Percentiles rank a stretch among this genome's conserved stretches.
These are phyloP conservation scores for Actinidia arguta DNA, from an alignment of 179 eudicot genomes.

Conservation along the genomic window DNA sequence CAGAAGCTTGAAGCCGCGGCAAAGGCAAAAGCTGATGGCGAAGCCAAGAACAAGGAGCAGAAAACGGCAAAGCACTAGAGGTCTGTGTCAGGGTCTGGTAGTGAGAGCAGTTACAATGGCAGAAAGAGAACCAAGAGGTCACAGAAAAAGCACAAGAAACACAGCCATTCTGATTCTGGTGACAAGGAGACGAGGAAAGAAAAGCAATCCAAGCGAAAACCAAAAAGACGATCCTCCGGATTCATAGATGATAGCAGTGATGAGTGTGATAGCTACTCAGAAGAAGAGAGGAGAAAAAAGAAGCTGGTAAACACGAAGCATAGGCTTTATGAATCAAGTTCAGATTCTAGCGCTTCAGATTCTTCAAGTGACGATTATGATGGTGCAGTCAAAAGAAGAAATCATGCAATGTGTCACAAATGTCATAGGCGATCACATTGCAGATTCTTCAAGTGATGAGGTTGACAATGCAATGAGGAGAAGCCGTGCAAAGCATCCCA, in stretches of 20 bases:
- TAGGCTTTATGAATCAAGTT: conserved; percentile 31
- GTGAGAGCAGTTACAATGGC: conserved; percentile 46
- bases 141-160: conserved; percentile 71
- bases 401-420: conserved; percentile 47
- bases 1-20: conserved; percentile 90
- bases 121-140: conserved; percentile 57
- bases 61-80: conserved; percentile 68
- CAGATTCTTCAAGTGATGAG: conserved; percentile 49
- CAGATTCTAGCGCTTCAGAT: conserved; percentile 42
- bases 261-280: conserved; percentile 49
- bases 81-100: conserved; percentile 50
- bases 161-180: conserved; percentile 49
- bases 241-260: conserved; percentile 48
- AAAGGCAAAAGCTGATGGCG: conserved; percentile 75
- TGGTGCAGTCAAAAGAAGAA: conserved; percentile 36
- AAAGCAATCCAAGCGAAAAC: conserved; percentile 61
- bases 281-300: conserved; percentile 52
- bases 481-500: too few relatives aligned
- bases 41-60: conserved; percentile 66
- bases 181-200: conserved; percentile 53
- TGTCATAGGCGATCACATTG: conserved; percentile 41
- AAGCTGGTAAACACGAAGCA: conserved; percentile 48
- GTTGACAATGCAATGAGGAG: conserved; percentile 16
- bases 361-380: conserved; percentile 44
- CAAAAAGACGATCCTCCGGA: conserved; percentile 53